Evolutionary conservation across 2,329 filamentous ascomycete genomes (phyloP).

Genomic region (Alternaria triticina): DNA sequence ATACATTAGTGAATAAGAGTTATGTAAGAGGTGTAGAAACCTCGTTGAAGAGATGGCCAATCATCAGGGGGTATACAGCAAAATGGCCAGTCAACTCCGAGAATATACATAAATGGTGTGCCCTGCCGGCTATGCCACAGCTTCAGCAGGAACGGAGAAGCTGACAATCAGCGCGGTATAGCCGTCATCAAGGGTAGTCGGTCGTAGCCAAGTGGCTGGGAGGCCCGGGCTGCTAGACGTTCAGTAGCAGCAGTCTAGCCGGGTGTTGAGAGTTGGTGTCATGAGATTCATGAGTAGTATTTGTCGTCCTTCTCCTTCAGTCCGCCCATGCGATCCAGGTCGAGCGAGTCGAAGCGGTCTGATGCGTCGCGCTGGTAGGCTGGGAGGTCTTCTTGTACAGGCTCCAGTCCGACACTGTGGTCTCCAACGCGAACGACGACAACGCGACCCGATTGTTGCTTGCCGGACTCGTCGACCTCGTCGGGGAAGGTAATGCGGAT

Average conservation of each 20-base stretch:
- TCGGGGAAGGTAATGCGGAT: conserved; percentile 98
- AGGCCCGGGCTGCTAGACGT: conserved; percentile 21
- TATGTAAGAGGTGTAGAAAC: conserved; percentile 49
- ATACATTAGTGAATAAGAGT: conserved; percentile 53
- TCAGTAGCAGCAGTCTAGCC: conserved; percentile 21
- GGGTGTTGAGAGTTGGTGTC: conserved; percentile 15
- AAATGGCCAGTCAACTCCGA: conserved; percentile 37
- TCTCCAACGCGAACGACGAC: conserved; percentile 93
- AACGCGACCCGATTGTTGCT: conserved; percentile 81
- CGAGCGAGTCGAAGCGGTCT: conserved; percentile 87
- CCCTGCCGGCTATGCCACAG: conserved; percentile 20
- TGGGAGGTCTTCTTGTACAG: conserved; percentile 78
- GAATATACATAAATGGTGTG: conserved; percentile 45
- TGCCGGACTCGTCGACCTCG: conserved; percentile 85
- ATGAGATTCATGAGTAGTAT: conserved; percentile 37
- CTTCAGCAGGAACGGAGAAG: conserved; percentile 22
- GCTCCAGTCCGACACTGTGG: conserved; percentile 85
- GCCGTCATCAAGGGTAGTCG: conserved; percentile 43
- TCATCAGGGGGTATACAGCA: conserved; percentile 29
- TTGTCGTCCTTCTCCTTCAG: conserved; percentile 85
- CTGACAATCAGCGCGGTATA: conserved; percentile 37
- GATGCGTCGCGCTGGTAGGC: conserved; percentile 85
- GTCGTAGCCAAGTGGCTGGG: conserved; percentile 48
- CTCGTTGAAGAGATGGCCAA: conserved; percentile 38
- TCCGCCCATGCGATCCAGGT: conserved; percentile 92